A percentile compares a stretch with the other conserved stretches of the same genome.
Conservation (phyloP, 2,329 filamentous ascomycete species). For the Monascus ruber region DNA sequence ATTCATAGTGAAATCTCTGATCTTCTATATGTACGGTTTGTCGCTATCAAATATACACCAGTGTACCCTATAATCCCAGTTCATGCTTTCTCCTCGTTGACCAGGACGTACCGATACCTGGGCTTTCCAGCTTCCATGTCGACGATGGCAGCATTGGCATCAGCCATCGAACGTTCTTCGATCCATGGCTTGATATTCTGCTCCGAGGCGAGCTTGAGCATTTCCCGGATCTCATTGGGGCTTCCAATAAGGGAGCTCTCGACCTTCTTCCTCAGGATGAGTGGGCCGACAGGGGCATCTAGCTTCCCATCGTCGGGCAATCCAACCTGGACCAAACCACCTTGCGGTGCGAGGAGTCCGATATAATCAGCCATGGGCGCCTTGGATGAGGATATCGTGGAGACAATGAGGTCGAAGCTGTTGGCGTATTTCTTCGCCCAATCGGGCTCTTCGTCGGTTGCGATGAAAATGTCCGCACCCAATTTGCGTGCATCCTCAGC, state of each 20-base stretch:
- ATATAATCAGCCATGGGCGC: conserved; percentile 52
- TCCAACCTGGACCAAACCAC: conserved; percentile 55
- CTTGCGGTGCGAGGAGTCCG: conserved; percentile 45
- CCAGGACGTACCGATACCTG: conserved; percentile 36
- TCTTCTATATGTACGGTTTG: too few relatives aligned
- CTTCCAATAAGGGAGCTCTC: conserved; percentile 36
- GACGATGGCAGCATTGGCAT: conserved; percentile 33
- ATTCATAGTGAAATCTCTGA: too few relatives aligned
- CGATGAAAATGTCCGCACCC: conserved; percentile 46
- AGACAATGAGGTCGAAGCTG: conserved; percentile 46
- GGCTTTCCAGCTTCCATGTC: conserved; percentile 36
- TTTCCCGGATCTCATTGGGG: conserved; percentile 31
- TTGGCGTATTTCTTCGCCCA: conserved; percentile 41
- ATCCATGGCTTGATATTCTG: conserved; percentile 33
- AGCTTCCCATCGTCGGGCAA: conserved; percentile 49
- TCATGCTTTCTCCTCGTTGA: conserved; percentile 21
- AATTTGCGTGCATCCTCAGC: conserved; percentile 42
- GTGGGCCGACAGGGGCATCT: conserved; percentile 42
- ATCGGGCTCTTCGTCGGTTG: conserved; percentile 44
- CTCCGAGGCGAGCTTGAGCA: conserved; percentile 32
- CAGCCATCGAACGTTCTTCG: conserved; percentile 30
- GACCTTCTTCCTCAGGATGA: conserved; percentile 46
- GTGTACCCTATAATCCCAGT: not conserved
- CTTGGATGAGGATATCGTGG: conserved; percentile 45
- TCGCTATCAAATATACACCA: not conserved